These are phyloP conservation scores for Neocucurbitaria cava DNA, from an alignment of 2,329 filamentous ascomycete species.

Conservation along the genomic window DNA sequence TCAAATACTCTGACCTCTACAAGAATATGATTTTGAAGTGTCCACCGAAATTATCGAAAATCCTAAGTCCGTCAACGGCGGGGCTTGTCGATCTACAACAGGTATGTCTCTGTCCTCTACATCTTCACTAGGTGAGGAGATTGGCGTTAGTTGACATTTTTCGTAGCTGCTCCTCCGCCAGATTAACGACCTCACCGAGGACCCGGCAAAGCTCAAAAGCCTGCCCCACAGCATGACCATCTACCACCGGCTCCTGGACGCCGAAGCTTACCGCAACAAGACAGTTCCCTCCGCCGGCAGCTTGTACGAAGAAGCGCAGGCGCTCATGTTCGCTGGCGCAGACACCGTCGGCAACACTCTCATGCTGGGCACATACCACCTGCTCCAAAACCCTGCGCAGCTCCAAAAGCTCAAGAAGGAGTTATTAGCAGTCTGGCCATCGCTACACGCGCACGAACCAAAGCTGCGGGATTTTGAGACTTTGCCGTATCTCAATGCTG, in stretches of 20 bases:
- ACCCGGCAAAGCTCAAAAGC: constrained; percentile 39
- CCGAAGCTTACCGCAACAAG: constrained; percentile 40
- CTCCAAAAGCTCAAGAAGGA: constrained; percentile 49
- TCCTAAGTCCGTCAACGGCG: constrained; percentile 45
- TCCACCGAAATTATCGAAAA: constrained; percentile 47
- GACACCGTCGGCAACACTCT: constrained; percentile 55
- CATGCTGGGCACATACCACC: constrained; percentile 51
- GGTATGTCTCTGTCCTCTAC: constrained; percentile 9
- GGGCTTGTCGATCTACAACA: constrained; percentile 50
- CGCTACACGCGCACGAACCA: constrained; percentile 33
- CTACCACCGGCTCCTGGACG: constrained; percentile 46
- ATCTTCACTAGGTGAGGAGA: no score
- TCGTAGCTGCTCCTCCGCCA: constrained; percentile 40
- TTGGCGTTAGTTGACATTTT: no score
- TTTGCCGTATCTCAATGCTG: constrained; percentile 42
- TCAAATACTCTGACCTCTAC: constrained; percentile 51
- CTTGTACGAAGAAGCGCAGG: constrained; percentile 55
- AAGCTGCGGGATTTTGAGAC: constrained; percentile 46
- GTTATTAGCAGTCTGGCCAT: constrained; percentile 48
- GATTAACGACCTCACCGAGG: constrained; percentile 39
- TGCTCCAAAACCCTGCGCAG: constrained; percentile 46
- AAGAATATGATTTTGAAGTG: constrained; percentile 48
- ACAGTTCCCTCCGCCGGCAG: constrained; percentile 40
- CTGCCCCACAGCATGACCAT: constrained; percentile 49
- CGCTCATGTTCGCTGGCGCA: constrained; percentile 56